Base-by-base conservation (phyloP, 805 yeast genomes). In the Diddensiella caesifluorescens region DNA sequence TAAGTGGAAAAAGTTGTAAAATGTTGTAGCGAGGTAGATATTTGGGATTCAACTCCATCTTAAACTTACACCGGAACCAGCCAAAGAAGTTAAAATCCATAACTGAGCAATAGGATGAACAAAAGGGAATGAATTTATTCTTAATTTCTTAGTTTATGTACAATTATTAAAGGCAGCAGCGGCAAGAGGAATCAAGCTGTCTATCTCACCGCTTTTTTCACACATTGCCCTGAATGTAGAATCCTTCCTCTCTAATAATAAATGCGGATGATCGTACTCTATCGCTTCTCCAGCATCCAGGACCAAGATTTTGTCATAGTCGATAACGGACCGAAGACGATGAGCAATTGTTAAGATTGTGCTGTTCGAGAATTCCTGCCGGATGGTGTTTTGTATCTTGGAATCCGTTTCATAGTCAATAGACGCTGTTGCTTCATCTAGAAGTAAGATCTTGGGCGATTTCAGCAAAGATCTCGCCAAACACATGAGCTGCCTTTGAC, bases 301-400 rank as follows among this genome's bases (percentile, higher is more conserved):
- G 3, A 85, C 94, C 50, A 86, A 62, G 41, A 85, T 81, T 60
- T 79, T 73, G 56, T 85, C 94, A 49, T 82, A 82, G 51, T 76
- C 74, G 40, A 79, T 65, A 48, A 82, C 80, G 0, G 90, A 79
- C 44, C 79, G 75, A 65, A 87, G 69, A 48, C 95, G 70, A 61
- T 86, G 95, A 3, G 95, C 95, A 62, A 86, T 85, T 50, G 94
- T 84, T 47, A 86, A 64, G 39, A 85, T 78, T 0, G 95, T 85
- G 50, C 90, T 79, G 22, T 75, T 63, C 2, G 62, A 42, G 55
- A 86, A 86, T 56, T 83, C 87, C n/a, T 65, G 65, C 9, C 74
- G 68, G 44, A 81, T 82, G 3, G 94, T 82, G 10, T 67, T 50
- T 59, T 86, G 95, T 48, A 86, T 82, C 57, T 74, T 75, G 3